Percentiles rank a stretch among this genome's conserved stretches.
These are phyloP conservation scores for Astrocystis sublimbata DNA, from an alignment of 495 filamentous ascomycete genomes.

Conservation along the genomic window DNA sequence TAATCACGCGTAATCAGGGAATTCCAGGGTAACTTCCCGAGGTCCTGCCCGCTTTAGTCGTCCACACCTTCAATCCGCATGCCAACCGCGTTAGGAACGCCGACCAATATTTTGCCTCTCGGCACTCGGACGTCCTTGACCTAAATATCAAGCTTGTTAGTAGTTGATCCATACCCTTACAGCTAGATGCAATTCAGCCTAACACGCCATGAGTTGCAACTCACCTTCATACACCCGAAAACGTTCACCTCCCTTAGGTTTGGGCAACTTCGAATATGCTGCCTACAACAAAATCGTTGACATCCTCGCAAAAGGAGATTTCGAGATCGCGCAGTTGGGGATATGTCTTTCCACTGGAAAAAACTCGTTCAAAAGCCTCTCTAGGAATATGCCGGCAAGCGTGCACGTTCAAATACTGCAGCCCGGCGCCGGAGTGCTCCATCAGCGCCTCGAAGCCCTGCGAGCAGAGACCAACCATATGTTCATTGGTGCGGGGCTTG, in stretches of 20 bases:
- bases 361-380: constrained; percentile 69
- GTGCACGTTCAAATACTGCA: constrained; percentile 67
- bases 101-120: constrained; percentile 72
- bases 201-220: background rate
- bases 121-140: constrained; percentile 71
- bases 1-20: background rate
- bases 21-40: background rate
- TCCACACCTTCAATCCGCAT: constrained; percentile 54
- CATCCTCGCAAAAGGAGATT: constrained; percentile 71
- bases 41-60: background rate
- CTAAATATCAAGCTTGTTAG: constrained; percentile 28
- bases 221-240: constrained; percentile 76
- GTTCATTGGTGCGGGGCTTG: constrained; percentile 53
- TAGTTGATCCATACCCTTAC: background rate
- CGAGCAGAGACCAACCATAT: constrained; percentile 68
- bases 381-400: constrained; percentile 76
- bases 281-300: constrained; percentile 73
- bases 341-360: constrained; percentile 60
- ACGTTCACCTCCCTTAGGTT: constrained; percentile 69
- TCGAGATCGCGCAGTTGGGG: constrained; percentile 68
- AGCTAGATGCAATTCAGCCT: background rate
- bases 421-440: constrained; percentile 68
- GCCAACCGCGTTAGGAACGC: constrained; percentile 66
- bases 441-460: constrained; percentile 76
- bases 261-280: constrained; percentile 72